Evolutionary conservation across 345 rosid genomes (phyloP), one percentile per base, ranked within the genome.

Genomic region (Eucalyptus dawsonii): DNA sequence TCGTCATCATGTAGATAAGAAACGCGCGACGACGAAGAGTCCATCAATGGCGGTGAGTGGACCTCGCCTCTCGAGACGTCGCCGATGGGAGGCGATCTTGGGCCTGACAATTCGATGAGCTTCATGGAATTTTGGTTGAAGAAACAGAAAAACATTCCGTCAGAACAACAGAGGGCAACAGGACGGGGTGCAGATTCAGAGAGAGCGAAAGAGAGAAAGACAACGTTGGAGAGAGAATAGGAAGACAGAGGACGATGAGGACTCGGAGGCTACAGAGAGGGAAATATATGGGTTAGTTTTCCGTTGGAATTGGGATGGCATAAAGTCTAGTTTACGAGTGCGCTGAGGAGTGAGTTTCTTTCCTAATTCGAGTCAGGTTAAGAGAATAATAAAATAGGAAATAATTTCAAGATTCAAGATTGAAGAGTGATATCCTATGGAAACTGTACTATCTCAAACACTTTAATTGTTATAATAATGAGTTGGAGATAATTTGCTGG

Each of bases 281-380:
- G 56, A 19, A 6, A 27, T 62, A 29, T 29, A 62, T 50, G 22
- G 56, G 56, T 53, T 62, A 3, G 69, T 62, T 62, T 62, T 6
- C 69, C 69, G 34, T 62, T 62, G 69, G 34, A 62, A 62, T 6
- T 21, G 69, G 31, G 69, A 62, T 27, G 31, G 31, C 31, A 5
- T 51, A 1, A 0, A 17, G 56, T 51, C 22, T 15, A 3, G 56
- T 60, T 60, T 27, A 29, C 13, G 0, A 27, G 69, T 6, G 31
- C 69, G 29, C 69, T 27, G 29, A 1, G 8, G 16, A 25, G 31
- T 27, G 69, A 60, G 4, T 6, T 11, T 25, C n/a, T 60, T 60
- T 27, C 67, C 69, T 13, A 62, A 3, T 62, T 62, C 3, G 34
- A 62, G 15, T 62, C 69, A 13, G 34, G 69, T 27, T 29, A 6